A percentile compares a stretch with the other conserved stretches of the same genome.
Evolutionary conservation across 352 stramenopile genomes (phyloP).

Genomic region (Globisporangium spinosum): DNA sequence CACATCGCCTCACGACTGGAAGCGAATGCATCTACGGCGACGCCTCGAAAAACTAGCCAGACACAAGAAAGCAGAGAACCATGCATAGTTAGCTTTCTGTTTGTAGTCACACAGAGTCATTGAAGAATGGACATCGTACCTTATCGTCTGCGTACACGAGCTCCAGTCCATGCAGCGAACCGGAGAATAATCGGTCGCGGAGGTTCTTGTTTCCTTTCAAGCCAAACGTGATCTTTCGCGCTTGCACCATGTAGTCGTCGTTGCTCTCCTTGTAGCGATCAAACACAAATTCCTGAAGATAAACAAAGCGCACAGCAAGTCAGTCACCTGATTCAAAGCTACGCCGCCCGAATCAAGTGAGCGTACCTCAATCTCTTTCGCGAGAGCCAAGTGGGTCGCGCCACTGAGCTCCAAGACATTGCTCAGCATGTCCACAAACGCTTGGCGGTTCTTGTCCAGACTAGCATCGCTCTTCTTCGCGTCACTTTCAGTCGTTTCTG

Average conservation of each 20-base stretch:
- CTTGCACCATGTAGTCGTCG: conserved; percentile 69
- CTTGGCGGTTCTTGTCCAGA: conserved; percentile 51
- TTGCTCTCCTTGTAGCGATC: conserved; percentile 81
- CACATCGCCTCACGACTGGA: conserved; percentile 7
- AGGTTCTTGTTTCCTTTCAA: conserved; percentile 64
- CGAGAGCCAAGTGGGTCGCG: conserved; percentile 33
- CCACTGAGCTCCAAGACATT: conserved; percentile 48
- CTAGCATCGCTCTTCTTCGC: conserved; percentile 30
- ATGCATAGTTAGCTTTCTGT: neutral
- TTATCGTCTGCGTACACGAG: conserved; percentile 69
- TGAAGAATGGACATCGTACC: conserved; percentile 29
- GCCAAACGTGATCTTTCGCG: conserved; percentile 77
- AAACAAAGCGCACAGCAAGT: conserved; percentile 1
- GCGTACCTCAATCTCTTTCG: conserved; percentile 70
- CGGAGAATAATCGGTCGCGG: conserved; percentile 60
- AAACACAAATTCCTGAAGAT: conserved; percentile 53
- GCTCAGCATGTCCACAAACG: conserved; percentile 69
- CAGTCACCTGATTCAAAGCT: neutral
- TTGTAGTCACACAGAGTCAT: neutral
- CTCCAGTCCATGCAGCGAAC: conserved; percentile 62
- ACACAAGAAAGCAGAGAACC: neutral
- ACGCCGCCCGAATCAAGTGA: neutral
- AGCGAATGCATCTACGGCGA: conserved; percentile 11
- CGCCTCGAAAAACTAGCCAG: conserved; percentile 16
- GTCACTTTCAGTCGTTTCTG: neutral